Percentiles rank a stretch among this genome's conserved stretches.
Conservation (phyloP, 495 filamentous ascomycete species). For the Sabuloglossum arenarium region DNA sequence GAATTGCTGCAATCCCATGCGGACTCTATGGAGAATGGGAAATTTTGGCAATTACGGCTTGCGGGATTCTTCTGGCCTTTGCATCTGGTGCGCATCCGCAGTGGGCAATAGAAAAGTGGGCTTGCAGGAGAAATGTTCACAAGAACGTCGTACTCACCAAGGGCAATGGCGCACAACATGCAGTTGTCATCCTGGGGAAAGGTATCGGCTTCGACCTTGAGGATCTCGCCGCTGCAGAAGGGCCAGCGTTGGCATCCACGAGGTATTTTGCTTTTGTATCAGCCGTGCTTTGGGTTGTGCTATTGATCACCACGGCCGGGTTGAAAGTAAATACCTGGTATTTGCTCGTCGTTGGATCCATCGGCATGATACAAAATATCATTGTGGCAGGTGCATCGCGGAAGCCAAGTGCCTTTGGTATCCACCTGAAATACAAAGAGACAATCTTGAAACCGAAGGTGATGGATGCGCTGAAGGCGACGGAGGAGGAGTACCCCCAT, state of each 20-base stretch:
- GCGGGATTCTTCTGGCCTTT: neutral
- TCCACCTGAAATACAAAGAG: neutral
- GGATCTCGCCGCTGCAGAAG: neutral
- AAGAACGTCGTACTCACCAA: neutral
- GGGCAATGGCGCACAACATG: conserved; percentile 1
- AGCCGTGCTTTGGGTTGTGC: neutral
- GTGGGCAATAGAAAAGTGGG: conserved; percentile 1
- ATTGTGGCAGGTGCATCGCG: neutral
- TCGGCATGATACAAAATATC: conserved; percentile 1
- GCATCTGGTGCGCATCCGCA: conserved; percentile 1
- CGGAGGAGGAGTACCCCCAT: neutral
- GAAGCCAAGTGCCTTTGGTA: neutral
- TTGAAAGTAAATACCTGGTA: neutral
- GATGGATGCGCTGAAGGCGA: neutral
- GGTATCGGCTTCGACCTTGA: neutral
- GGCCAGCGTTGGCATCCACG: neutral
- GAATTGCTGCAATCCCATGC: neutral
- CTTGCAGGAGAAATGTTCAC: neutral
- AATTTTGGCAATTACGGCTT: conserved; percentile 1
- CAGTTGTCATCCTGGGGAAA: neutral
- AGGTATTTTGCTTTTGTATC: neutral
- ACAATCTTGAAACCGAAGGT: neutral
- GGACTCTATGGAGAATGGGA: neutral
- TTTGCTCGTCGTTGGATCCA: neutral
- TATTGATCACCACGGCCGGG: neutral